Conservation (phyloP, 495 filamentous ascomycete genomes). For the Xylaria venustula region DNA sequence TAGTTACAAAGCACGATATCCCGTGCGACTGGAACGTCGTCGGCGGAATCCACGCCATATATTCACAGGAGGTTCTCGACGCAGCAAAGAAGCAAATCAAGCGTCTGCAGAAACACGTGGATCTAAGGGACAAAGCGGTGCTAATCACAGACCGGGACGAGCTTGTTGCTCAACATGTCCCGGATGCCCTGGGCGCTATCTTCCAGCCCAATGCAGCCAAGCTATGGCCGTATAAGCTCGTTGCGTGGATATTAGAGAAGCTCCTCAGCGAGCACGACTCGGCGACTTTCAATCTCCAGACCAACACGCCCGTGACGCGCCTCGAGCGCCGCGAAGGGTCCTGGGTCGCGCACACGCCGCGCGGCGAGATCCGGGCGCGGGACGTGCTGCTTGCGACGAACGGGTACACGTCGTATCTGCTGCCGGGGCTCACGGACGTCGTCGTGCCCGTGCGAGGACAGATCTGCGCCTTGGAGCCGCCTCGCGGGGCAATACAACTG, state of each 20-base stretch:
- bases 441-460: constrained; percentile 76
- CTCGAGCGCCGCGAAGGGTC: constrained; percentile 29
- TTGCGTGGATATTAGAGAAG: constrained; percentile 61
- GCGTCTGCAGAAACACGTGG: constrained; percentile 48
- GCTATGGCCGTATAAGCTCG: constrained; percentile 80
- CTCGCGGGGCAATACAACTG: constrained; percentile 21
- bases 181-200: constrained; percentile 45
- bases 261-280: constrained; percentile 37
- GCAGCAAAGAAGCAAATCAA: constrained; percentile 41
- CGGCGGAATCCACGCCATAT: constrained; percentile 55
- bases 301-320: constrained; percentile 62
- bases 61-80: constrained; percentile 44
- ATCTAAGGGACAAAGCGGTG: constrained; percentile 40
- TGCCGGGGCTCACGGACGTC: constrained; percentile 65
- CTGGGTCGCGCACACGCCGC: constrained; percentile 43
- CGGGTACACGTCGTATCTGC: constrained; percentile 69
- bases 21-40: constrained; percentile 60
- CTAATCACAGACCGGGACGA: constrained; percentile 22
- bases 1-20: constrained; percentile 52
- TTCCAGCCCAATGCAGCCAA: constrained; percentile 46
- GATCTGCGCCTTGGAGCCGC: constrained; percentile 66
- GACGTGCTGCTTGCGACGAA: constrained; percentile 78
- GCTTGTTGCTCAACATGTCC: constrained; percentile 34
- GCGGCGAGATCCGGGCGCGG: constrained; percentile 57
- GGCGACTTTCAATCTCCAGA: constrained; percentile 65